Percentiles rank a stretch among this genome's conserved stretches.
phyloP scores from a whole-genome alignment of 176 grass and related monocot genomes.

The Carex parvula region DNA sequence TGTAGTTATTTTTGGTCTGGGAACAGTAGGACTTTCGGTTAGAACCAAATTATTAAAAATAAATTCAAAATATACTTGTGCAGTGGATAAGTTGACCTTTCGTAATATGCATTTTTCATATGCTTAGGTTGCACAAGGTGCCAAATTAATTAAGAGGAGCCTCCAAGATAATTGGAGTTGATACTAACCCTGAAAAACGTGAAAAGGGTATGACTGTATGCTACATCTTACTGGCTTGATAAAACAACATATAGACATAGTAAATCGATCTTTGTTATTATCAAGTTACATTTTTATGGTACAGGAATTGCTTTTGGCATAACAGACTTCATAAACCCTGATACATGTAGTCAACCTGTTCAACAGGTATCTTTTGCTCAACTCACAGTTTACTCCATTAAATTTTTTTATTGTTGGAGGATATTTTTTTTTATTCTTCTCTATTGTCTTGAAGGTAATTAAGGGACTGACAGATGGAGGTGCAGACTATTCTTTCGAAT shows the following conservation, averaged over 20 bases:
- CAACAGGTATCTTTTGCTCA: conserved; percentile 53
- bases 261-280: conserved; percentile 8
- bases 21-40: conserved; percentile 88
- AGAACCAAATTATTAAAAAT: conserved; percentile 44
- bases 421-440: neutral
- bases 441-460: conserved; percentile 49
- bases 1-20: conserved; percentile 96
- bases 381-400: neutral
- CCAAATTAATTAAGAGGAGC: conserved; percentile 72
- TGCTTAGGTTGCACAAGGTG: conserved; percentile 85
- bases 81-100: neutral
- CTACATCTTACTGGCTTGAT: neutral
- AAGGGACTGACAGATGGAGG: conserved; percentile 80
- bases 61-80: neutral
- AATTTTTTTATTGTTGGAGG: neutral
- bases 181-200: conserved; percentile 78
- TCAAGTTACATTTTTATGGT: conserved; percentile 39
- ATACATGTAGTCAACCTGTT: conserved; percentile 62
- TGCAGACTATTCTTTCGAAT: conserved; percentile 92
- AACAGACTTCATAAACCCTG: conserved; percentile 77
- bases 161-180: conserved; percentile 82
- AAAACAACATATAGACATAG: neutral
- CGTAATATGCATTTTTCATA: conserved; percentile 17
- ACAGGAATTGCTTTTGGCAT: conserved; percentile 83
- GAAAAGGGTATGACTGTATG: conserved; percentile 55